phyloP scores from a whole-genome alignment of 2,329 filamentous ascomycete species.

The Colletotrichum lindemuthianum region DNA sequence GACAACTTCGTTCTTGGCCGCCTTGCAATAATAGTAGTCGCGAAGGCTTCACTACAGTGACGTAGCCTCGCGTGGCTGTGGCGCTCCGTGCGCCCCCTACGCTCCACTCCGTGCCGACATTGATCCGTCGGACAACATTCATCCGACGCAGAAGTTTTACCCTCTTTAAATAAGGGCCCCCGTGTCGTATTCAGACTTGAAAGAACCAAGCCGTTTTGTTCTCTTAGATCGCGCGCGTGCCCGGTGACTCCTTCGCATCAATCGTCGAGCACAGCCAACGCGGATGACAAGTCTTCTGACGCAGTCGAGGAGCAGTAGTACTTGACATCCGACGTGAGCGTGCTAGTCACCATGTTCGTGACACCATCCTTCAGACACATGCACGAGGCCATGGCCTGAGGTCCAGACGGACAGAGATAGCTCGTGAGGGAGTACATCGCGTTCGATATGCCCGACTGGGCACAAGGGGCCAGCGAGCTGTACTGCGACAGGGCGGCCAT shows the following conservation, averaged over 20 bases:
- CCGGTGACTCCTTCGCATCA: too few species aligned
- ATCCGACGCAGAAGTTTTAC: too few species aligned
- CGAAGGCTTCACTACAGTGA: too few species aligned
- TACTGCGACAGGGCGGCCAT: conserved; percentile 62
- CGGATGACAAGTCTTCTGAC: conserved; percentile 57
- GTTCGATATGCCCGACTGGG: conserved; percentile 54
- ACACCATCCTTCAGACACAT: conserved; percentile 62
- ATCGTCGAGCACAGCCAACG: conserved; percentile 55
- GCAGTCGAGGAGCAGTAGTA: conserved; percentile 56
- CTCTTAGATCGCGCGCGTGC: too few species aligned
- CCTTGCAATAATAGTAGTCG: conserved; percentile 62
- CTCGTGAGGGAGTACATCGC: conserved; percentile 50
- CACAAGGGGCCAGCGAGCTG: conserved; percentile 56
- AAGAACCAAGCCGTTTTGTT: too few species aligned
- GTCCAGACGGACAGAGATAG: conserved; percentile 55
- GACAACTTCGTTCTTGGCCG: conserved; percentile 54
- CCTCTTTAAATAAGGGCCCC: too few species aligned
- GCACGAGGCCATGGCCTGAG: conserved; percentile 62
- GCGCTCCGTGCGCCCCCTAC: too few species aligned
- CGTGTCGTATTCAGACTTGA: too few species aligned
- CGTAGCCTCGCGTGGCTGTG: too few species aligned
- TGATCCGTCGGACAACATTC: too few species aligned
- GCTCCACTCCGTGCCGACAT: too few species aligned
- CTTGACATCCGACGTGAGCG: conserved; percentile 56
- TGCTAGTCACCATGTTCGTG: conserved; percentile 52